Percentiles rank a stretch among this genome's conserved stretches.
phyloP scores from a whole-genome alignment of 2,329 filamentous ascomycete genomes.

The Diaporthe caulivora region DNA sequence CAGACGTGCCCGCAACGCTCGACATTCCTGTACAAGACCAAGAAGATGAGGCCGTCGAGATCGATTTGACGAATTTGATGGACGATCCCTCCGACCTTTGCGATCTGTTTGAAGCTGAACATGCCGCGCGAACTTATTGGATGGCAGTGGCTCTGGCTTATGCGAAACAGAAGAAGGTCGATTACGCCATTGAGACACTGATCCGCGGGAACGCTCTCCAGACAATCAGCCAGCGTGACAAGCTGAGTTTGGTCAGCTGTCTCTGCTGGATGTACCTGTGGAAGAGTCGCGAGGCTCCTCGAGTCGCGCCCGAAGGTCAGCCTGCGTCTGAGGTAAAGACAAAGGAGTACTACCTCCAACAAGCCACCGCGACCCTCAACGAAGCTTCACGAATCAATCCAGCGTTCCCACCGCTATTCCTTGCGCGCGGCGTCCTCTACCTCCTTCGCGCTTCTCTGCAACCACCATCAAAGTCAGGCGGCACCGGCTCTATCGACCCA shows the following conservation, averaged over 20 bases:
- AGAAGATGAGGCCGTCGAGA: conserved; percentile 85
- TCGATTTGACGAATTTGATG: conserved; percentile 89
- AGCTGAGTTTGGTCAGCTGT: conserved; percentile 85
- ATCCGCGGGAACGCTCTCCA: conserved; percentile 81
- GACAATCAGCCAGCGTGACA: conserved; percentile 80
- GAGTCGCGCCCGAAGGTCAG: conserved; percentile 71
- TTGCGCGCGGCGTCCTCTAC: conserved; percentile 90
- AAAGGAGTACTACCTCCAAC: conserved; percentile 92
- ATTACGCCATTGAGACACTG: conserved; percentile 82
- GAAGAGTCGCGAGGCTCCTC: conserved; percentile 85
- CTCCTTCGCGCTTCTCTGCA: conserved; percentile 90
- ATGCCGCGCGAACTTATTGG: conserved; percentile 92
- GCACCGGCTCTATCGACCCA: conserved; percentile 73
- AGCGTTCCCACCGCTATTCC: conserved; percentile 88
- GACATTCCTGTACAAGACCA: conserved; percentile 76
- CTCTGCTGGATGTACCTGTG: conserved; percentile 92
- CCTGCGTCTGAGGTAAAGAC: conserved; percentile 81
- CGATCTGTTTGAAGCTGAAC: conserved; percentile 93
- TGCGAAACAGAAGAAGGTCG: conserved; percentile 93
- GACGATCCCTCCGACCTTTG: conserved; percentile 97
- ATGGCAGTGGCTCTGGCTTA: conserved; percentile 98
- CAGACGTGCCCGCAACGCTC: conserved; percentile 74
- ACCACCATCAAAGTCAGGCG: conserved; percentile 76
- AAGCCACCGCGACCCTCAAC: conserved; percentile 91
- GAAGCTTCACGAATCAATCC: conserved; percentile 96